A percentile compares a stretch with the other conserved stretches of the same genome.
Evolutionary conservation across 345 rosid genomes (phyloP).

Genomic region (Psidium guajava): DNA sequence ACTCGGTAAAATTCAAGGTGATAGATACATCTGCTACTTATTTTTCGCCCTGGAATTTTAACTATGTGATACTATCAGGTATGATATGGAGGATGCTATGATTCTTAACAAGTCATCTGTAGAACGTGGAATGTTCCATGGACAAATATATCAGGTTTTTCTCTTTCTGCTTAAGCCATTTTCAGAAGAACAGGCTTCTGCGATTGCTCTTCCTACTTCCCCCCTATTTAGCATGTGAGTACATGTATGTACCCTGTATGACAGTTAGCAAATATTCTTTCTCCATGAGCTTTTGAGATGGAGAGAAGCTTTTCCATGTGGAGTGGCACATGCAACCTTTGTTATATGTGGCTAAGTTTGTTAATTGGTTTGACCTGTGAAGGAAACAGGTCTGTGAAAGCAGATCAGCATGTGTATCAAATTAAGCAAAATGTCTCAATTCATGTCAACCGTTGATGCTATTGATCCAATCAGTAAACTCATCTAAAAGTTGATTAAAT

Average conservation of each 20-base stretch:
- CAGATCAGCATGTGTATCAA: background rate
- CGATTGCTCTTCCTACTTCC: background rate
- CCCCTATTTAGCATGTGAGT: background rate
- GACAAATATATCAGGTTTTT: conserved; percentile 92
- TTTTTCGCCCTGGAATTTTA: background rate
- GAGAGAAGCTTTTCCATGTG: background rate
- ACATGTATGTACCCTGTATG: background rate
- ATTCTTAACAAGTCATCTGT: conserved; percentile 90
- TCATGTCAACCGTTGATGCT: background rate
- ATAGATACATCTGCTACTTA: background rate
- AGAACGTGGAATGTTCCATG: conserved; percentile 94
- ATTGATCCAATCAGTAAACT: background rate
- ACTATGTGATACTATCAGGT: conserved; percentile 21
- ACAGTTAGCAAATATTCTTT: background rate
- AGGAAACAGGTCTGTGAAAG: background rate
- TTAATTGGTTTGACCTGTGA: background rate
- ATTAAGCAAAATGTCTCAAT: background rate
- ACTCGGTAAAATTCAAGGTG: background rate
- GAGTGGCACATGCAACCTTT: background rate
- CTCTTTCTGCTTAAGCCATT: background rate
- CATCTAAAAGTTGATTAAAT: background rate
- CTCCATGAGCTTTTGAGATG: background rate
- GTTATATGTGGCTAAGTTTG: background rate
- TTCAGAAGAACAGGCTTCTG: background rate
- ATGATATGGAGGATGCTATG: conserved; percentile 99